Evolutionary conservation across 176 grass and related monocot genomes (phyloP).

Genomic region (Microstegium vimineum): DNA sequence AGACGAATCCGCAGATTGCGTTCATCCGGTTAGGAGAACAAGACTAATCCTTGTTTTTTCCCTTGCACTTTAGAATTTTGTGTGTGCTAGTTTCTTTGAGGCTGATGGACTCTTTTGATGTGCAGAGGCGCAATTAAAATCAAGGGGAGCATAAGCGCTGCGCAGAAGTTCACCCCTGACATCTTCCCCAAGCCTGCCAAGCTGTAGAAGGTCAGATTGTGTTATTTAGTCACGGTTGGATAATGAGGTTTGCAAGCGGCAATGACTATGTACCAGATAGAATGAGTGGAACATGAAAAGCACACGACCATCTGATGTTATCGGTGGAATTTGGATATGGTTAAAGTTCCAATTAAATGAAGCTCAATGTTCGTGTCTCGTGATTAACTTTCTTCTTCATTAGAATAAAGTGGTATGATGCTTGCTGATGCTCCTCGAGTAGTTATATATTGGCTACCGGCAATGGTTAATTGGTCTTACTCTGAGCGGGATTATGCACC

Average conservation of each 20-base stretch:
- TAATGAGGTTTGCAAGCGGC: constrained; percentile 19
- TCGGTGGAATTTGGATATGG: not conserved
- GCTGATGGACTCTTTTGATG: not conserved
- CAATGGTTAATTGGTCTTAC: not conserved
- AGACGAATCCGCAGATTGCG: constrained; percentile 84
- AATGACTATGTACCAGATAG: not conserved
- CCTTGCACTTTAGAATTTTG: not conserved
- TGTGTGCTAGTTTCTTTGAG: not conserved
- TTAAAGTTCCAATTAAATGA: not conserved
- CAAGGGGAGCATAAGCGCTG: constrained; percentile 80
- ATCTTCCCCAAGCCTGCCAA: constrained; percentile 92
- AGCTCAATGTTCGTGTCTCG: not conserved
- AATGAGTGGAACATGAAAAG: constrained; percentile 12
- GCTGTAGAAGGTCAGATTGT: constrained; percentile 38
- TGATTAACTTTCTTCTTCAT: not conserved
- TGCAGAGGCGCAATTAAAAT: constrained; percentile 83
- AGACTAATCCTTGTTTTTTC: not conserved
- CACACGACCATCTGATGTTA: not conserved
- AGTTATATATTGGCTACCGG: not conserved
- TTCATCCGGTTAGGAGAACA: constrained; percentile 52
- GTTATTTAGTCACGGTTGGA: not conserved
- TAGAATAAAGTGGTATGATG: not conserved
- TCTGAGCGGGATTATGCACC: not conserved
- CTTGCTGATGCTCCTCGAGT: not conserved
- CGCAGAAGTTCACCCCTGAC: constrained; percentile 87